Evolutionary conservation across 768 basidiomycete genomes (phyloP).

Genomic region (Lactarius sp.): DNA sequence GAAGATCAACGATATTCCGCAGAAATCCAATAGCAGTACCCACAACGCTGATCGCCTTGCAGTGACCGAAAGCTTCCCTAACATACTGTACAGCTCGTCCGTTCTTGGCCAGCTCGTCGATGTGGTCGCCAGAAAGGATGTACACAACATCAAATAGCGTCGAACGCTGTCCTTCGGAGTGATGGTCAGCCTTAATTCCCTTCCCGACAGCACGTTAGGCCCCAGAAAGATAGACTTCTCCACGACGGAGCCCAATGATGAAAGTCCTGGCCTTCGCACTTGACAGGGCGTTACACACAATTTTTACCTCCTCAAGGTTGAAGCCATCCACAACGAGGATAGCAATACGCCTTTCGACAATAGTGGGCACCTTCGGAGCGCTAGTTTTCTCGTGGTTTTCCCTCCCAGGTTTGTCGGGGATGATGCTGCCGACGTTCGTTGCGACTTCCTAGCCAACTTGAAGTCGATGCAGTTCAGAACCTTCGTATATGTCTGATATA

Average conservation of each 20-base stretch:
- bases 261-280: constrained; percentile 53
- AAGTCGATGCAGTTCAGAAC: constrained; percentile 69
- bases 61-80: constrained; percentile 82
- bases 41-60: constrained; percentile 74
- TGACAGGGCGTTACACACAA: constrained; percentile 49
- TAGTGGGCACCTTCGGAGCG: constrained; percentile 50
- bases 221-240: constrained; percentile 41
- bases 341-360: constrained; percentile 66
- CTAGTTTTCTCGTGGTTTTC: constrained; percentile 56
- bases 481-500: constrained; percentile 64
- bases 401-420: constrained; percentile 48
- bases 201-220: constrained; percentile 28
- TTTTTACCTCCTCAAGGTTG: constrained; percentile 52
- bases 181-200: constrained; percentile 55
- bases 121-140: constrained; percentile 64
- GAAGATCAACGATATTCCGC: constrained; percentile 42
- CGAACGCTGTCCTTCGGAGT: constrained; percentile 73
- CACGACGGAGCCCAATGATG: constrained; percentile 63
- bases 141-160: constrained; percentile 81
- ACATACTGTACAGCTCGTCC: constrained; percentile 80
- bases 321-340: constrained; percentile 76
- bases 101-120: constrained; percentile 53
- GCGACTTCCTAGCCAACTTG: constrained; percentile 68
- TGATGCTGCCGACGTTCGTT: constrained; percentile 52
- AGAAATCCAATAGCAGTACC: constrained; percentile 57